phyloP scores from a whole-genome alignment of 2,329 filamentous ascomycete species.

The Cercospora nicotianae region DNA sequence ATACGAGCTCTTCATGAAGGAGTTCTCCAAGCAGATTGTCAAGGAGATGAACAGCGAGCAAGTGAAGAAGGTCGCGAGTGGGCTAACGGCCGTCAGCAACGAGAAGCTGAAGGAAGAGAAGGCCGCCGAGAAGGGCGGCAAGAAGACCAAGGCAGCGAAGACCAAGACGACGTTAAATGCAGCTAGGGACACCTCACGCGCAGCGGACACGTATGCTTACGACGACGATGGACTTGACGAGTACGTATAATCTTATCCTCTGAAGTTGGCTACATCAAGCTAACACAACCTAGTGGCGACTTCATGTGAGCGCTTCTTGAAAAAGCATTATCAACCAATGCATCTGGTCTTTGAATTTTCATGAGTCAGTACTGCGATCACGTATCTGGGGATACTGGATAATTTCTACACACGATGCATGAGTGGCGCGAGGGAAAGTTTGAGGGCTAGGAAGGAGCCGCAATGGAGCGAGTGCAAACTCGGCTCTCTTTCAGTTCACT shows the following conservation, averaged over 20 bases:
- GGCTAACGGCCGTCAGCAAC: conserved; percentile 85
- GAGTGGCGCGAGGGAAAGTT: not conserved
- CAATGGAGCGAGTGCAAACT: conserved; percentile 11
- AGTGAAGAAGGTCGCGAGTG: conserved; percentile 92
- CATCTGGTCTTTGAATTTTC: not conserved
- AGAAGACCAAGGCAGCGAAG: conserved; percentile 97
- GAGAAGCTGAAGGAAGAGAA: conserved; percentile 99
- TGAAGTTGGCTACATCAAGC: not conserved
- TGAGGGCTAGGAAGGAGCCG: not conserved
- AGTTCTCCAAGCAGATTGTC: conserved; percentile 82
- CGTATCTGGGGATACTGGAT: not conserved
- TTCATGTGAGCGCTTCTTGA: conserved; percentile 14
- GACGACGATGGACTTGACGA: conserved; percentile 80
- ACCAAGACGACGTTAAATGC: conserved; percentile 83
- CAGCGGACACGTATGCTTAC: conserved; percentile 73
- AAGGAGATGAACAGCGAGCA: conserved; percentile 88
- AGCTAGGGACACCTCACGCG: conserved; percentile 54
- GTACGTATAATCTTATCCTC: conserved; percentile 54
- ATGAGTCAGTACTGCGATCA: not conserved
- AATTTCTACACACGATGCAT: not conserved
- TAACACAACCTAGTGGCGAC: conserved; percentile 14
- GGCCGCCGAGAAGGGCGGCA: conserved; percentile 84
- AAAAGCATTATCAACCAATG: not conserved
- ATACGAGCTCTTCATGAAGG: conserved; percentile 85
- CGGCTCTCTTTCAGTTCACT: conserved; percentile 1